Conservation (phyloP, 257 asterid species). For the Mitragyna speciosa region DNA sequence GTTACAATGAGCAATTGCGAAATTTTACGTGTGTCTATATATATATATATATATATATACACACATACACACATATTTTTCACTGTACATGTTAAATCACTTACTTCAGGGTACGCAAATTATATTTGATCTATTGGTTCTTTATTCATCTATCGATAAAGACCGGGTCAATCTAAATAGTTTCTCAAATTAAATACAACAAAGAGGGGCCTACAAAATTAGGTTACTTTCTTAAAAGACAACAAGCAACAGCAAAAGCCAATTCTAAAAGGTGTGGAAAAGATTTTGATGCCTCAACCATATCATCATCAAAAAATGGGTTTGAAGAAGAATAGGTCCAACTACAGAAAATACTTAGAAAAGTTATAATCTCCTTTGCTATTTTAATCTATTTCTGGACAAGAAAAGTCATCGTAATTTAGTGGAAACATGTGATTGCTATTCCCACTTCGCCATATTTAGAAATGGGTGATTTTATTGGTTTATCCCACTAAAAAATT, state of each 20-base stretch:
- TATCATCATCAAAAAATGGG: neutral
- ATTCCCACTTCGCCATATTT: neutral
- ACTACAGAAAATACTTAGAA: neutral
- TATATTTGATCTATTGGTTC: neutral
- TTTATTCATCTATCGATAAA: neutral
- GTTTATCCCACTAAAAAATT: neutral
- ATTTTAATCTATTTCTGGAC: neutral
- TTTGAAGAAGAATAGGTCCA: neutral
- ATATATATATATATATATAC: too few relatives aligned
- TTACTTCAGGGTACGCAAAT: too few relatives aligned
- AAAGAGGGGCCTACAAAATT: neutral
- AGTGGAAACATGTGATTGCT: neutral
- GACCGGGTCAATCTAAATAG: neutral
- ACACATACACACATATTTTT: neutral
- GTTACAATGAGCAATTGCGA: too few relatives aligned
- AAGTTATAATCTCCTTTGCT: neutral
- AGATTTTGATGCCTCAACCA: neutral
- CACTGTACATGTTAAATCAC: too few relatives aligned
- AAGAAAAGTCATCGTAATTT: neutral
- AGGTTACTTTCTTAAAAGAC: neutral
- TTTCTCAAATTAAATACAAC: neutral
- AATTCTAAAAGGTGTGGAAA: neutral
- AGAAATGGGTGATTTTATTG: neutral
- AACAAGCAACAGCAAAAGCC: neutral
- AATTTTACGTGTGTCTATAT: too few relatives aligned